Evolutionary conservation across 257 asterid species (phyloP), one percentile per base, ranked within the genome.

Genomic region (Ocimum tenuiflorum): DNA sequence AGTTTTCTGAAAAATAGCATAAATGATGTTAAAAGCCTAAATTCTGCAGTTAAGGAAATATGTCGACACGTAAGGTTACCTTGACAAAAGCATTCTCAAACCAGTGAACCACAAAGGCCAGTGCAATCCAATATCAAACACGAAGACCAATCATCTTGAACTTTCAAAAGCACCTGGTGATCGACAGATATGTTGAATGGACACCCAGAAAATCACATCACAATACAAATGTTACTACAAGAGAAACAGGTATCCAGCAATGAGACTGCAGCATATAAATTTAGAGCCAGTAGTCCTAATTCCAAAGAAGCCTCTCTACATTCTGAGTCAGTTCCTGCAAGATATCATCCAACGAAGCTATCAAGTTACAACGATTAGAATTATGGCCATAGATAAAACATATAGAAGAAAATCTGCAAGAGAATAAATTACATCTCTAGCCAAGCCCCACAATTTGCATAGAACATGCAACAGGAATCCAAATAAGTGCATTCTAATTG

Each of bases 41-140:
- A 67, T 80, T 68, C 59, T 76, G 73, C 49, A 68, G 68, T 68
- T 59, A 20, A 83, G 76, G 20, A 64, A 63, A 71, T 9, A 12
- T 71, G n/a, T 82, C 85, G 61, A 75, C 60, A 35, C 76, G 77
- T 14, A 51, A 60, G 58, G 69, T 76, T 71, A 85, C 94, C 89
- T 81, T 41, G 54, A 18, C 72, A 49, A 64, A 78, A 35, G 46
- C 41, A 59, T 57, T 62, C 62, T 60, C 57, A 9, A 67, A 35
- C 68, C 63, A 31, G 59, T 58, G 11, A 67, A 35, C 68, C 63
- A 31, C 62, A 50, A 23, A 75, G 73, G 71, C 73, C 80, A 71
- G 67, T 62, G 56, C 55, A 24, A 61, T 61, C 55, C 67, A 24
- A 33, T 59, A 58, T 66, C 56, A 84, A 79, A 70, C 41, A 76